Conservation (phyloP, 2,329 filamentous ascomycete genomes). For the Penicillium crustosum region DNA sequence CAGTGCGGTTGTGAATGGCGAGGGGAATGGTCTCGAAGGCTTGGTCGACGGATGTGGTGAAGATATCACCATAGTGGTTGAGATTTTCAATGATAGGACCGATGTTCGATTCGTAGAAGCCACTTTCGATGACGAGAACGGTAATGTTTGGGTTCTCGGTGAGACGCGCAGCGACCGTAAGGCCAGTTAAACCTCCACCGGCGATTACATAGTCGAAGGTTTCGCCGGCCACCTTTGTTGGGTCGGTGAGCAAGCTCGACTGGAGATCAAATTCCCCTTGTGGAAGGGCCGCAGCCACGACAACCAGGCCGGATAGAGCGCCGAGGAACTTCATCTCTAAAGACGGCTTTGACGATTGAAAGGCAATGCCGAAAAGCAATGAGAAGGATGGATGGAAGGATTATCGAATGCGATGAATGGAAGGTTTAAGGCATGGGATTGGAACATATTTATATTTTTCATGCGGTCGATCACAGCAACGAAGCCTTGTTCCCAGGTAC, state of each 20-base stretch:
- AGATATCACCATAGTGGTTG: constrained; percentile 30
- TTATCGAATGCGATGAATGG: neutral
- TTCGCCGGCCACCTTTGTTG: neutral
- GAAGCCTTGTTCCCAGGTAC: neutral
- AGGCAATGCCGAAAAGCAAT: neutral
- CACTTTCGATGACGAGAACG: constrained; percentile 20
- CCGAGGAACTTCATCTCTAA: neutral
- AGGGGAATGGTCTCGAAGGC: constrained; percentile 16
- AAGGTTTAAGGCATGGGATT: neutral
- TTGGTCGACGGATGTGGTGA: constrained; percentile 27
- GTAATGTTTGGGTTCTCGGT: neutral
- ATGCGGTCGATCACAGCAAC: neutral
- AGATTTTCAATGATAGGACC: constrained; percentile 28
- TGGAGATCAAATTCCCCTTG: neutral
- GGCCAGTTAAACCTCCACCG: neutral
- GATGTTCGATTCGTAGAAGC: constrained; percentile 30
- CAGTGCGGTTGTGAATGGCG: constrained; percentile 23
- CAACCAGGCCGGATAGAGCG: neutral
- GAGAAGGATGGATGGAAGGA: neutral
- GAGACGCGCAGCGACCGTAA: neutral
- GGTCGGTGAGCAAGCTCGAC: neutral
- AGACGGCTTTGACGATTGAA: neutral
- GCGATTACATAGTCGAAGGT: neutral
- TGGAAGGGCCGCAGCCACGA: neutral
- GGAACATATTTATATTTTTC: neutral